These are phyloP conservation scores for Boletus bicolor DNA, from an alignment of 768 basidiomycete species.

Conservation along the genomic window DNA sequence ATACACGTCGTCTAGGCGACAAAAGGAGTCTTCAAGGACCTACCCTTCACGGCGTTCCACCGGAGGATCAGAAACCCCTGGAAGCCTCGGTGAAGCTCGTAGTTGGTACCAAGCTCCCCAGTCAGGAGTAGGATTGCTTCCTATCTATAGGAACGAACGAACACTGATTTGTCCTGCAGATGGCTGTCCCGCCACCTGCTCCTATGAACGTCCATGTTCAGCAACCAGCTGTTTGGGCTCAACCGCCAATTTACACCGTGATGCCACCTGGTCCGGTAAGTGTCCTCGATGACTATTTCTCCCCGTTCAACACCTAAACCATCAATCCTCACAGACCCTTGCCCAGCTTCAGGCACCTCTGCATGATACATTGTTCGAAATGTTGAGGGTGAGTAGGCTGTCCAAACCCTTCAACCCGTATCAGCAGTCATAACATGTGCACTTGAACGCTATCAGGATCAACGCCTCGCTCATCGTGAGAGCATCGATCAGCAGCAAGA, in stretches of 20 bases:
- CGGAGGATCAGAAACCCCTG: not conserved
- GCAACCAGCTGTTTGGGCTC: not conserved
- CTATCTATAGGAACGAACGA: not conserved
- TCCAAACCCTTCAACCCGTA: not conserved
- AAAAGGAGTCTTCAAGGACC: not conserved
- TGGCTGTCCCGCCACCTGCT: not conserved
- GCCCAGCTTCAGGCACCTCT: not conserved
- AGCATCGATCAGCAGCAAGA: conserved; percentile 6
- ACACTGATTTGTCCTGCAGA: not conserved
- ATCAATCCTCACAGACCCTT: not conserved
- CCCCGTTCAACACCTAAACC: not conserved
- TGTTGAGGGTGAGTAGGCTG: conserved; percentile 1
- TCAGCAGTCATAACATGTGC: not conserved
- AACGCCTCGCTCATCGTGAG: not conserved
- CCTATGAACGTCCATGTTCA: not conserved
- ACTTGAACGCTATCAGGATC: conserved; percentile 1
- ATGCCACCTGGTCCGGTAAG: not conserved
- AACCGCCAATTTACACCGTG: no score
- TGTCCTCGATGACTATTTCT: not conserved
- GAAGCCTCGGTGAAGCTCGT: no score
- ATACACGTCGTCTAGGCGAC: not conserved
- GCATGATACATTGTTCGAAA: conserved; percentile 3
- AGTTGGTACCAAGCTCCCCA: not conserved
- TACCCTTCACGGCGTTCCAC: not conserved
- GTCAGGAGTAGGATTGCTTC: not conserved